Evolutionary conservation across 1,139 yeast species (phyloP), one percentile per base, ranked within the genome.

Genomic region (Arxiozyma slooffiae): DNA sequence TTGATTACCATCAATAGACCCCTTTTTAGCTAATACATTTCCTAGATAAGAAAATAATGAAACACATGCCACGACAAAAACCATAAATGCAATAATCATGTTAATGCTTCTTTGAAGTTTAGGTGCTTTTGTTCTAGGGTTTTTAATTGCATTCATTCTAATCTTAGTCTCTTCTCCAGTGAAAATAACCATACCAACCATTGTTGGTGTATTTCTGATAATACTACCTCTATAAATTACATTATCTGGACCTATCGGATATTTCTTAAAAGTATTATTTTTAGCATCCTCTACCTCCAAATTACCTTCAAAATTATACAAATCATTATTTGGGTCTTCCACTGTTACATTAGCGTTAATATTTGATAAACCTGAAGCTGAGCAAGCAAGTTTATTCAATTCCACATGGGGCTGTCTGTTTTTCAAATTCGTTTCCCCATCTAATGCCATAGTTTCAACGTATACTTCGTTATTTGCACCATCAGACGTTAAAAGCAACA

Each of bases 141-240:
- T 85, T 60, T 80, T 85, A 50, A 88, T 78, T 23, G 96, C 94
- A 68, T 94, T 94, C 96, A 89, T 87, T 67, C 98, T 77, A 50
- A 92, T 88, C 61, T 94, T 94, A 5, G 97, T 80, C 68, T 94
- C 98, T 68, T 89, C 97, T 52, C 99, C 99, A 0, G 95, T 82
- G 72, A 89, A 94, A 1, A 90, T 74, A 11, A 88, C 97, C 57
- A 90, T 63, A 0, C 97, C 98, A 43, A 86, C 64, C 5, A 81
- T 75, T 20, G 78, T 72, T 16, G 76, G 75, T 0, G 98, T 90
- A 66, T 94, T 92, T 64, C 98, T 77, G 41, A 92, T 69, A 43
- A 89, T 78, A 52, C 95, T 83, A 2, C 98, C 98, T 62, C 99
- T 76, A 64, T 90, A 92, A 2, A 87, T 72, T 17, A 92, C 79